These are phyloP conservation scores for Micromonas pusilla DNA, from an alignment of 139 green algal species.

Conservation along the genomic window DNA sequence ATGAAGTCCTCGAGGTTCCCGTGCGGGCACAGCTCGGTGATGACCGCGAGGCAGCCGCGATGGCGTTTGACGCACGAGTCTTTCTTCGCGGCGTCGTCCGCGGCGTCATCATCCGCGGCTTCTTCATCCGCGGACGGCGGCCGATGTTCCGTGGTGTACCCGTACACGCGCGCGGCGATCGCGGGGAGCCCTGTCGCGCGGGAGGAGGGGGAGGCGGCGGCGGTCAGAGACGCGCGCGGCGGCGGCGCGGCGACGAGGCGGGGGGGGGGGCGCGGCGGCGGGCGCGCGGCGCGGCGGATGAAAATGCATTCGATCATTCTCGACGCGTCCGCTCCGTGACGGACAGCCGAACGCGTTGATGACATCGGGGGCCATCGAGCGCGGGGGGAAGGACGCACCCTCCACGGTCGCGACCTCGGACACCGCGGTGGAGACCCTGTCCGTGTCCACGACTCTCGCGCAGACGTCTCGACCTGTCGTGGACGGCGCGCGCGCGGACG, in stretches of 20 bases:
- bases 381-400: neutral
- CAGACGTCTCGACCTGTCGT: neutral
- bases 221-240: too few species aligned
- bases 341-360: neutral
- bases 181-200: too few species aligned
- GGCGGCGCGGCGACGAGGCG: too few species aligned
- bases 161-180: neutral
- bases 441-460: slow-evolving; percentile 6
- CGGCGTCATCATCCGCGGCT: too few species aligned
- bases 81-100: too few species aligned
- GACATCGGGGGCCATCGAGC: neutral
- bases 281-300: too few species aligned
- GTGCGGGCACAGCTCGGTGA: slow-evolving; percentile 15
- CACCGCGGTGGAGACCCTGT: neutral
- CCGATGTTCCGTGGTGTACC: neutral
- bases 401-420: slow-evolving; percentile 7
- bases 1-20: slow-evolving; percentile 22
- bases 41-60: neutral
- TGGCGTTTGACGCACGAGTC: neutral
- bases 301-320: too few species aligned
- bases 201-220: too few species aligned
- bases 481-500: too few species aligned
- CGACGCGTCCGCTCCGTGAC: neutral
- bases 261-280: too few species aligned
- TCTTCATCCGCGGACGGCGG: neutral